Evolutionary conservation across 148 eudicot genomes (phyloP), one percentile per base, ranked within the genome.

Genomic region (Nepenthes mirabilis): DNA sequence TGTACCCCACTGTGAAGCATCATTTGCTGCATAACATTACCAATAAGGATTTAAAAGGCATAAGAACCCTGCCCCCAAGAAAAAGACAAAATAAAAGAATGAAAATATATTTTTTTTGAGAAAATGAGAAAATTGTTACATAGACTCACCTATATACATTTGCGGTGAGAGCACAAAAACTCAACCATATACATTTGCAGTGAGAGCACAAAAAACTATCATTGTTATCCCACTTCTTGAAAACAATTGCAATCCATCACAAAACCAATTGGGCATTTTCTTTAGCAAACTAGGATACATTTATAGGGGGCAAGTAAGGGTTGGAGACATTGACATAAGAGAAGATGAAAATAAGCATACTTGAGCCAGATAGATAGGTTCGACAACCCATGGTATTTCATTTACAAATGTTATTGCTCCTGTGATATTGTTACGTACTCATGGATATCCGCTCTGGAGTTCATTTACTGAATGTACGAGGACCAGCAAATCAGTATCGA

Each of bases 301-400:
- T 55, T n/a, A 4, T 5, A 23, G 8, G 8, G 45, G 45, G 36
- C 23, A 9, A 34, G 58, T n/a, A 49, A 2, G 36, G 45, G 8
- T 40, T 4, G 45, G 45, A 40, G 45, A 40, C 45, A 3, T 3
- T 40, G 45, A 8, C 0, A 40, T 4, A 8, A 40, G 45, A 40
- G 45, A 40, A 40, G 45, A 40, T 8, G 37, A 1, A 33, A 59
- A 56, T 3, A 4, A 43, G n/a, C 48, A 63, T 65, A 84, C 90
- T 86, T 84, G 99, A 57, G 97, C 99, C 59, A 94, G 72, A 75
- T 94, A 94, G 12, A 94, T 94, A 14, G 99, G 99, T 68, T 94
- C 99, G 60, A 83, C 99, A 59, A 94, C 99, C 99, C 99, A 94
- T 2, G 97, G 99, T 59, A 89, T 94, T 71, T 94, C 99, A 77